phyloP scores from a whole-genome alignment of 495 filamentous ascomycete species.

The Talaromyces thailandensis region DNA sequence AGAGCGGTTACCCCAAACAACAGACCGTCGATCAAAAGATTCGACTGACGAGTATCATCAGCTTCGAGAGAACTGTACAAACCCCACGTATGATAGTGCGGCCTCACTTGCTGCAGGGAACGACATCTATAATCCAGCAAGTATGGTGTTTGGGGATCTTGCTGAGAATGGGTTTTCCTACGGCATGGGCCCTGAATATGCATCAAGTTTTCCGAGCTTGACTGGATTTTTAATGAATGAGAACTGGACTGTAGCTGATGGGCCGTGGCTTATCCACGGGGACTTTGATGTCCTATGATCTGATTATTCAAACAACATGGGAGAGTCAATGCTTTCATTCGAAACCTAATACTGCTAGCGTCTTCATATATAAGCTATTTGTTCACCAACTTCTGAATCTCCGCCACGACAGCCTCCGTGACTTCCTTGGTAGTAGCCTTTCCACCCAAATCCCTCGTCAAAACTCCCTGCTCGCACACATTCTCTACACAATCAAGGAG shows the following conservation, averaged over 20 bases:
- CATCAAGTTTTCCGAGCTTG: constrained; percentile 12
- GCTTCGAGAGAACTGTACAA: neutral
- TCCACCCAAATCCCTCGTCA: constrained; percentile 50
- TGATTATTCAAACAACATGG: neutral
- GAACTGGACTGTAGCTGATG: constrained; percentile 33
- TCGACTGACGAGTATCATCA: constrained; percentile 6
- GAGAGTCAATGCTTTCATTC: too few relatives aligned
- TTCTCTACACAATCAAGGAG: constrained; percentile 48
- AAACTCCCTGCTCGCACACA: constrained; percentile 40
- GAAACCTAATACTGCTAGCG: neutral
- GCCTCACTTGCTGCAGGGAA: neutral
- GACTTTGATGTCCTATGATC: constrained; percentile 12
- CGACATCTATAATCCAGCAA: constrained; percentile 10
- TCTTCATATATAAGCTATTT: neutral
- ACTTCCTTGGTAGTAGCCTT: constrained; percentile 41
- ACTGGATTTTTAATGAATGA: constrained; percentile 19
- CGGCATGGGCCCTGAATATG: constrained; percentile 10
- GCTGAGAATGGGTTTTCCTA: constrained; percentile 10
- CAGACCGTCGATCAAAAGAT: neutral
- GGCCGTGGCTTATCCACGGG: constrained; percentile 32
- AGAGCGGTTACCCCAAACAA: neutral
- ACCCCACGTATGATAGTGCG: neutral
- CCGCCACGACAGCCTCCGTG: constrained; percentile 43
- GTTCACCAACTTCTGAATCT: constrained; percentile 31
- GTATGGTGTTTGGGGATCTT: constrained; percentile 18